phyloP scores from a whole-genome alignment of 768 basidiomycete genomes.

The Xerocomus spinulosus region DNA sequence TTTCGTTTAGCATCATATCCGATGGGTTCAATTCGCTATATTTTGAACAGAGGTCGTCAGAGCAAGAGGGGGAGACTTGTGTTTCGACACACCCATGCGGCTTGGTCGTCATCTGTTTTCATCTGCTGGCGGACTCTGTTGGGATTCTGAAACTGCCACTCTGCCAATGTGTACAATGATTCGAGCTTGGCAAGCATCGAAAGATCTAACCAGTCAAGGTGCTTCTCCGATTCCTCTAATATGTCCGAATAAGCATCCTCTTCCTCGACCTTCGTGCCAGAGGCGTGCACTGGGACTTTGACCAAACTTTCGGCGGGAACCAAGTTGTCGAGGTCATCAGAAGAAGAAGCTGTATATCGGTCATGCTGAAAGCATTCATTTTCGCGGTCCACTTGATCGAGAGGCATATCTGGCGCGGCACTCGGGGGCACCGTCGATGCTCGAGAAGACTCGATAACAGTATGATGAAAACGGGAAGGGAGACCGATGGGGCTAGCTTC shows the following conservation, averaged over 20 bases:
- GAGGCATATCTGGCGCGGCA: slow-evolving; percentile 5
- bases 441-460: slow-evolving; percentile 26
- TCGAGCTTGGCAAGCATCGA: slow-evolving; percentile 71
- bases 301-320: background rate
- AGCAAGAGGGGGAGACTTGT: background rate
- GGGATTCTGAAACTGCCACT: slow-evolving; percentile 88
- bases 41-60: slow-evolving; percentile 5
- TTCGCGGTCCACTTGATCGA: slow-evolving; percentile 8
- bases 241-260: slow-evolving; percentile 15
- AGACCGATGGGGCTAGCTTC: slow-evolving; percentile 68
- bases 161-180: slow-evolving; percentile 63
- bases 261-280: slow-evolving; percentile 20
- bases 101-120: slow-evolving; percentile 74
- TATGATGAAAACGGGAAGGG: slow-evolving; percentile 26
- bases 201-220: slow-evolving; percentile 67
- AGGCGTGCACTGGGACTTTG: slow-evolving; percentile 1
- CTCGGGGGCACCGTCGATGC: slow-evolving; percentile 24
- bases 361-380: slow-evolving; percentile 13
- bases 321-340: slow-evolving; percentile 4
- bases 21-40: slow-evolving; percentile 77
- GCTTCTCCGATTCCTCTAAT: slow-evolving; percentile 33
- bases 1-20: slow-evolving; percentile 77
- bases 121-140: slow-evolving; percentile 63
- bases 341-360: slow-evolving; percentile 1
- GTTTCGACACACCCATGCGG: slow-evolving; percentile 61